phyloP scores from a whole-genome alignment of 768 basidiomycete species.

The Coprinopsis strossmayeri region DNA sequence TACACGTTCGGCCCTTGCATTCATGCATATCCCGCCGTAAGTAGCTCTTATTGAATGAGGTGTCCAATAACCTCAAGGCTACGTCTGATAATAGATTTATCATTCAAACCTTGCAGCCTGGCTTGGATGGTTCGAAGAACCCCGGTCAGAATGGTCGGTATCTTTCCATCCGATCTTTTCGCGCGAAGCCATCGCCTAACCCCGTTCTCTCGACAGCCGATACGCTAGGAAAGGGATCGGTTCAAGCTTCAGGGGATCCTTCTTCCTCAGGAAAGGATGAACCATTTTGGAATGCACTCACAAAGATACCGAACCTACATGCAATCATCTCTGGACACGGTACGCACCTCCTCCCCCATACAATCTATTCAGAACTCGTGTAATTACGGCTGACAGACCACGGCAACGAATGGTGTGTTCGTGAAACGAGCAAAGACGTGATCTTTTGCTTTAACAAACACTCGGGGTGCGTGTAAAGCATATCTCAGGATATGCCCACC shows the following conservation, averaged over 20 bases:
- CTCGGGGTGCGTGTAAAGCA: constrained; percentile 43
- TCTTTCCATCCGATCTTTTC: not conserved
- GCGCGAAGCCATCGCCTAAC: not conserved
- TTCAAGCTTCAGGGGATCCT: constrained; percentile 43
- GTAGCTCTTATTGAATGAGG: constrained; percentile 16
- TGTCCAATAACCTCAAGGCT: not conserved
- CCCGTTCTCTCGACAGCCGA: constrained; percentile 35
- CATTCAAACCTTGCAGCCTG: constrained; percentile 29
- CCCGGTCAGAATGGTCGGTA: constrained; percentile 39
- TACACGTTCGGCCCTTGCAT: constrained; percentile 52
- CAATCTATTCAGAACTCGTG: not conserved
- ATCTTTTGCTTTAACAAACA: constrained; percentile 78
- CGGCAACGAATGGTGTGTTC: constrained; percentile 75
- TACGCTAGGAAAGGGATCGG: constrained; percentile 46
- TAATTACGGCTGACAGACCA: constrained; percentile 43
- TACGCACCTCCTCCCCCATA: constrained; percentile 18
- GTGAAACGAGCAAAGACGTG: constrained; percentile 53
- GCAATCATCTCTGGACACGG: constrained; percentile 70
- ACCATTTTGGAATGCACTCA: constrained; percentile 59
- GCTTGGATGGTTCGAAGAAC: constrained; percentile 27
- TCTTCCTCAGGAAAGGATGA: constrained; percentile 39
- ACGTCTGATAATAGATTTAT: constrained; percentile 24
- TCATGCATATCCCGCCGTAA: constrained; percentile 73
- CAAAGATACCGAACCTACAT: constrained; percentile 56
- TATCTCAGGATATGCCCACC: not conserved